Evolutionary conservation across 768 basidiomycete species (phyloP).

Genomic region (Rhodotorula taiwanensis): DNA sequence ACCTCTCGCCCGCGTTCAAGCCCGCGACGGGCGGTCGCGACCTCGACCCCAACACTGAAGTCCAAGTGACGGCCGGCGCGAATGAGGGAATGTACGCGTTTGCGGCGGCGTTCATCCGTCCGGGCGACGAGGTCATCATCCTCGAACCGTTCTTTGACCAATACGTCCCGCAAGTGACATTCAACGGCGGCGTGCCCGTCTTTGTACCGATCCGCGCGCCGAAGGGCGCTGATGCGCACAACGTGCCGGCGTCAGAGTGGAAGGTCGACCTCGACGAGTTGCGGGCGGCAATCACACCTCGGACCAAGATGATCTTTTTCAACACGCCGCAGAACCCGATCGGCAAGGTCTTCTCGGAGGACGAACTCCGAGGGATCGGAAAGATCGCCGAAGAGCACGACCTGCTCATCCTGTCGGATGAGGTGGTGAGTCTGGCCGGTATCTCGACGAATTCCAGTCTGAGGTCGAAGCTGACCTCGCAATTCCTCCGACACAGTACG

Average conservation of each 20-base stretch:
- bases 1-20: constrained; percentile 61
- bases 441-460: no score
- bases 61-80: constrained; percentile 90
- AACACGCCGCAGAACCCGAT: constrained; percentile 94
- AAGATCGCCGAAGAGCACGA: constrained; percentile 84
- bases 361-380: constrained; percentile 79
- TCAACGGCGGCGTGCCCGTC: constrained; percentile 70
- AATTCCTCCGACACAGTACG: constrained; percentile 58
- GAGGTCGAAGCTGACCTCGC: not conserved
- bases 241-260: constrained; percentile 68
- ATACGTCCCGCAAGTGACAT: constrained; percentile 39
- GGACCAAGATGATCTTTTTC: constrained; percentile 86
- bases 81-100: constrained; percentile 97
- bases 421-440: constrained; percentile 81
- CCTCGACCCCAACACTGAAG: constrained; percentile 76
- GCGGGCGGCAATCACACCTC: constrained; percentile 74
- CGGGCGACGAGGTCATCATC: constrained; percentile 95
- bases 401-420: constrained; percentile 85
- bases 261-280: constrained; percentile 82
- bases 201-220: constrained; percentile 94
- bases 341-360: constrained; percentile 86
- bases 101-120: constrained; percentile 72
- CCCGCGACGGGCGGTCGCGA: constrained; percentile 49
- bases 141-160: constrained; percentile 59
- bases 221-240: constrained; percentile 45